Percentiles rank a stretch among this genome's conserved stretches.
Conservation (phyloP, 1,139 yeast genomes). For the Cylindricascospora bacillispora region DNA sequence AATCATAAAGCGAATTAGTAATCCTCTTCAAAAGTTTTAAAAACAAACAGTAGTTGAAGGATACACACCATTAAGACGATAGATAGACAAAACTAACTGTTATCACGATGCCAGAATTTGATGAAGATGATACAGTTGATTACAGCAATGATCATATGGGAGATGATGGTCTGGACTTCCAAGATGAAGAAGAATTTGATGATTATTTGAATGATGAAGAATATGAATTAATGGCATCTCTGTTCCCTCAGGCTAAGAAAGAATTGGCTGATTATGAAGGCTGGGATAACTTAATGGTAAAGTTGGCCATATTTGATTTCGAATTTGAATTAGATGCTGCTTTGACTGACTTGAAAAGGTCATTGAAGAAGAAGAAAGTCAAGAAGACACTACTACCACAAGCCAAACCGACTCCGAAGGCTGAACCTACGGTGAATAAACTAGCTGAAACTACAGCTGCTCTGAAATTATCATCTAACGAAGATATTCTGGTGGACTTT, state of each 20-base stretch:
- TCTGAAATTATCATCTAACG: conserved; percentile 4
- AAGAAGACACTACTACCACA: conserved; percentile 1
- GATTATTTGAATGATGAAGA: conserved; percentile 27
- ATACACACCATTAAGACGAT: too few relatives aligned
- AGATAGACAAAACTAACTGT: too few relatives aligned
- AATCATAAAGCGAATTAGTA: too few relatives aligned
- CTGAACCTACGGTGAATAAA: conserved; percentile 28
- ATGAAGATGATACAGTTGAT: conserved; percentile 3
- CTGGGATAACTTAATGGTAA: conserved; percentile 22
- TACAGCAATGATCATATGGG: conserved; percentile 19
- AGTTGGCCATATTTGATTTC: conserved; percentile 20
- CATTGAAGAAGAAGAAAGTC: conserved; percentile 19
- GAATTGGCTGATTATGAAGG: conserved; percentile 20
- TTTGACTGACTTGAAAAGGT: conserved; percentile 14
- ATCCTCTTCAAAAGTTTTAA: too few relatives aligned
- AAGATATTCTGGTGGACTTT: conserved; percentile 4
- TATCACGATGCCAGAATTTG: too few relatives aligned
- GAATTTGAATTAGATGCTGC: conserved; percentile 20
- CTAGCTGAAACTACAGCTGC: conserved; percentile 12
- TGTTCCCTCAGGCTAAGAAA: conserved; percentile 18
- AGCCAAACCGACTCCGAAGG: neutral
- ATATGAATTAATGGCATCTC: conserved; percentile 21
- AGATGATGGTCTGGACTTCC: conserved; percentile 20
- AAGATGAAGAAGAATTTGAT: conserved; percentile 26
- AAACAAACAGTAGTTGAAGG: too few relatives aligned